phyloP scores from a whole-genome alignment of 352 stramenopile species.

The Pythium rishiriense region DNA sequence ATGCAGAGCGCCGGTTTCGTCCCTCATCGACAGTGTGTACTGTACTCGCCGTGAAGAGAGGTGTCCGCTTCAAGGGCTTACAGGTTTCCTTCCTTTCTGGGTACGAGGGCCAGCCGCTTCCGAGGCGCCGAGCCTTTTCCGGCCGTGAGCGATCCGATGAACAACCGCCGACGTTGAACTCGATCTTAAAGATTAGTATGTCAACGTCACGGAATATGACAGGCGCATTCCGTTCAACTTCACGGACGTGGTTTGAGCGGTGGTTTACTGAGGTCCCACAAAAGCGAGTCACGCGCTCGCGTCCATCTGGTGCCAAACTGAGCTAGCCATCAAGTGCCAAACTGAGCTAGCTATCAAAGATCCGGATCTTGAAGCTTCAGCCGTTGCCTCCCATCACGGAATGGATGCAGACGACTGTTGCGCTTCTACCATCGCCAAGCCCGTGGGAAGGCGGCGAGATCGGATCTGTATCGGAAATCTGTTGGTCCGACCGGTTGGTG shows the following conservation, averaged over 20 bases:
- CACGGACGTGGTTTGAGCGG: too few species aligned
- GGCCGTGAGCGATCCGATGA: not conserved
- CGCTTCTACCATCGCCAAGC: not conserved
- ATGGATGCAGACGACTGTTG: slow-evolving; percentile 1
- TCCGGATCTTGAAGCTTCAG: not conserved
- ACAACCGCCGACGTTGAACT: not conserved
- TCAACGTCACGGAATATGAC: not conserved
- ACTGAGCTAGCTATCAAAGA: not conserved
- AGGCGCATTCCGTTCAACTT: not conserved
- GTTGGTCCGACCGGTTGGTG: not conserved
- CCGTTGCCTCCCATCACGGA: not conserved
- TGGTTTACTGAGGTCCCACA: not conserved
- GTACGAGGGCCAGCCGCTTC: slow-evolving; percentile 1
- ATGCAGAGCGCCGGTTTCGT: not conserved
- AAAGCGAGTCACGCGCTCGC: not conserved
- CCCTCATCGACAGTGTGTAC: not conserved
- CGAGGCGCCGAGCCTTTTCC: not conserved
- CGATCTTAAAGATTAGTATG: not conserved
- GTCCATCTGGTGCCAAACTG: not conserved
- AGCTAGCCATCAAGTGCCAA: not conserved
- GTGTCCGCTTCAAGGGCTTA: not conserved
- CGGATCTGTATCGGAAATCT: not conserved
- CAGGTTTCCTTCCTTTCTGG: not conserved
- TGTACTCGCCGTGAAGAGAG: not conserved
- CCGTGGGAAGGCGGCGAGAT: not conserved